Conservation (phyloP, 192 early-diverging fungal species). For the Geranomyces variabilis region DNA sequence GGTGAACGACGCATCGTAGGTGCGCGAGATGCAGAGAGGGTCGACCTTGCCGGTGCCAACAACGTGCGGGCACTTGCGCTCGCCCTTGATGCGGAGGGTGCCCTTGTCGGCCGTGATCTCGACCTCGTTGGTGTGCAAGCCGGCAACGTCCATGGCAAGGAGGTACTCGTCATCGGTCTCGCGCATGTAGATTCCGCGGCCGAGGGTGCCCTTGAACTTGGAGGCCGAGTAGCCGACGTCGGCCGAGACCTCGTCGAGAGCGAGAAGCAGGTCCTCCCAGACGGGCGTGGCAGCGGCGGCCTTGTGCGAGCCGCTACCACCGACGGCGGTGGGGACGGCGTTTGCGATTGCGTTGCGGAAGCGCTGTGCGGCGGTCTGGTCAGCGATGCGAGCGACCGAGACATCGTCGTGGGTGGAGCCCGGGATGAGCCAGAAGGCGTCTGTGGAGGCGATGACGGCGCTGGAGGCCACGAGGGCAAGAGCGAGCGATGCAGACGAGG, state of each 20-base stretch:
- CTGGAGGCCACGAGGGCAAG: slow-evolving; percentile 1
- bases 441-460: not conserved
- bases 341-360: slow-evolving; percentile 7
- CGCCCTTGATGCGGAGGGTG: slow-evolving; percentile 23
- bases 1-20: slow-evolving; percentile 31
- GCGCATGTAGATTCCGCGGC: slow-evolving; percentile 30
- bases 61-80: slow-evolving; percentile 24
- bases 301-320: not conserved
- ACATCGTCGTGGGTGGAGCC: not conserved
- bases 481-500: not conserved
- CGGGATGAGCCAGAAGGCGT: slow-evolving; percentile 33
- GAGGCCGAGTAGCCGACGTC: slow-evolving; percentile 28
- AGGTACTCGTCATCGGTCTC: slow-evolving; percentile 24
- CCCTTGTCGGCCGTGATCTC: slow-evolving; percentile 14
- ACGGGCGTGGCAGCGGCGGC: not conserved
- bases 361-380: slow-evolving; percentile 3
- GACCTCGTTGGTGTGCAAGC: slow-evolving; percentile 27
- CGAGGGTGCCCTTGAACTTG: slow-evolving; percentile 14
- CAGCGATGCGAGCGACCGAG: not conserved
- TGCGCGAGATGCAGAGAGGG: slow-evolving; percentile 35
- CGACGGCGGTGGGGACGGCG: not conserved
- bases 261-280: slow-evolving; percentile 23
- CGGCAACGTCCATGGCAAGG: slow-evolving; percentile 36
- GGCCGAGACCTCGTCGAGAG: slow-evolving; percentile 28
- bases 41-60: slow-evolving; percentile 8